Conservation (phyloP, 805 yeast species). For the Candida hispaniensis region DNA sequence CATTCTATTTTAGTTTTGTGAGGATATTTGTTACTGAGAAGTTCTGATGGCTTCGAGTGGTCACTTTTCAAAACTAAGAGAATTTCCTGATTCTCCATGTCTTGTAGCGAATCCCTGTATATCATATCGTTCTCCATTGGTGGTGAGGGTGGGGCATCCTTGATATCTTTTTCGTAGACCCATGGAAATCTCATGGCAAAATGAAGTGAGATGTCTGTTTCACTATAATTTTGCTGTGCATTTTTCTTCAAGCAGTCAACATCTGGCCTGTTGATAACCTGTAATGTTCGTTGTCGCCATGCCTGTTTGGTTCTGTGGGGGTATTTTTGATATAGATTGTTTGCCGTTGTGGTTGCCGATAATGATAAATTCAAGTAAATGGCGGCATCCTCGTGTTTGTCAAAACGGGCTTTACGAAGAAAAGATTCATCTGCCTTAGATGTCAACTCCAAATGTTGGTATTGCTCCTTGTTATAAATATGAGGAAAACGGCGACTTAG, state of each 20-base stretch:
- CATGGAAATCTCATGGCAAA: conserved; percentile 10
- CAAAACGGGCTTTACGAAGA: conserved; percentile 9
- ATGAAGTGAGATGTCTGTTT: conserved; percentile 1
- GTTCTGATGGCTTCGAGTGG: no score
- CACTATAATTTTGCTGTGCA: conserved; percentile 2
- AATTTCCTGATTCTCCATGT: no score
- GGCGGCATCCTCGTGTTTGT: conserved; percentile 7
- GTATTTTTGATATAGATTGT: conserved; percentile 8
- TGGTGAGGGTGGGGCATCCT: no score
- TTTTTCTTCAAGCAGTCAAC: neutral
- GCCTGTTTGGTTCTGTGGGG: conserved; percentile 15
- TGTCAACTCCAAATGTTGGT: neutral
- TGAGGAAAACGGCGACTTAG: conserved; percentile 4
- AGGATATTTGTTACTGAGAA: no score
- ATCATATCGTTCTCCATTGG: no score
- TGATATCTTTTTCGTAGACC: conserved; percentile 3
- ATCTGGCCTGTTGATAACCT: conserved; percentile 5
- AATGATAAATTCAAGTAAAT: conserved; percentile 2
- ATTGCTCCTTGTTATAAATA: conserved; percentile 3
- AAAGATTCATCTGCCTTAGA: conserved; percentile 12
- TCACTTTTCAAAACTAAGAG: no score
- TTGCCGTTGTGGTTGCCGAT: conserved; percentile 11
- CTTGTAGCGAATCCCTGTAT: no score
- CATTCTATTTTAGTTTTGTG: no score
- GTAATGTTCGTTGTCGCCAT: conserved; percentile 12